Percentiles rank a stretch among this genome's conserved stretches.
Evolutionary conservation across 169 alveolate species (phyloP).

Genomic region (Fabrea salina): DNA sequence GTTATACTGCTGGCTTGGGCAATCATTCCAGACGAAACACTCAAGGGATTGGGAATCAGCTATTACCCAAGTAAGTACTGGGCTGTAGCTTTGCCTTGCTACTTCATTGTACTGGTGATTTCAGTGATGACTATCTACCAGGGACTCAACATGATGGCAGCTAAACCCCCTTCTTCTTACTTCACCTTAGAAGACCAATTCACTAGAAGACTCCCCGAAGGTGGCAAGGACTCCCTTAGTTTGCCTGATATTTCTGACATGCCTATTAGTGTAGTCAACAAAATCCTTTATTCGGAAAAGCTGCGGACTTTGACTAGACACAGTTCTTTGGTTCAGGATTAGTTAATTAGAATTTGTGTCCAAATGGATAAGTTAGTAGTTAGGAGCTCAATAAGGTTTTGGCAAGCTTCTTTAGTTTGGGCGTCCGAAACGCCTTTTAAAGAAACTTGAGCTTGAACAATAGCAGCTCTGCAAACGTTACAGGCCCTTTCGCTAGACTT

Average conservation of each 20-base stretch:
- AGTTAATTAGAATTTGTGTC: no score
- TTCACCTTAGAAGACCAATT: background rate
- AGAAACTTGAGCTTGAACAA: conserved; percentile 73
- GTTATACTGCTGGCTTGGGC: background rate
- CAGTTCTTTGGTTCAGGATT: no score
- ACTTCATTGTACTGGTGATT: background rate
- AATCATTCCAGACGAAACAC: background rate
- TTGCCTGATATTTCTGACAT: conserved; percentile 7
- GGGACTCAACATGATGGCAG: conserved; percentile 14
- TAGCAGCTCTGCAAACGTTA: conserved; percentile 64
- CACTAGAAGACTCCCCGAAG: background rate
- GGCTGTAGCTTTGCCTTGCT: conserved; percentile 32
- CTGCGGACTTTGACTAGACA: no score
- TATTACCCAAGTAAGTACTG: conserved; percentile 34
- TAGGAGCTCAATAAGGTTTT: no score
- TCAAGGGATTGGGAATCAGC: conserved; percentile 9
- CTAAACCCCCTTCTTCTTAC: background rate
- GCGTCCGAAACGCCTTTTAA: no score
- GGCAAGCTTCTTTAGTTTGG: no score
- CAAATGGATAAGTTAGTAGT: no score
- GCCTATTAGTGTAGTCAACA: conserved; percentile 14
- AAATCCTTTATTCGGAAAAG: conserved; percentile 21
- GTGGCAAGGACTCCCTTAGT: background rate
- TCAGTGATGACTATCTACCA: conserved; percentile 14
- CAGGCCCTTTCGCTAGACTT: conserved; percentile 62